Evolutionary conservation across 2,329 filamentous ascomycete species (phyloP), one percentile per base, ranked within the genome.

Genomic region (Metarhizium rileyi): DNA sequence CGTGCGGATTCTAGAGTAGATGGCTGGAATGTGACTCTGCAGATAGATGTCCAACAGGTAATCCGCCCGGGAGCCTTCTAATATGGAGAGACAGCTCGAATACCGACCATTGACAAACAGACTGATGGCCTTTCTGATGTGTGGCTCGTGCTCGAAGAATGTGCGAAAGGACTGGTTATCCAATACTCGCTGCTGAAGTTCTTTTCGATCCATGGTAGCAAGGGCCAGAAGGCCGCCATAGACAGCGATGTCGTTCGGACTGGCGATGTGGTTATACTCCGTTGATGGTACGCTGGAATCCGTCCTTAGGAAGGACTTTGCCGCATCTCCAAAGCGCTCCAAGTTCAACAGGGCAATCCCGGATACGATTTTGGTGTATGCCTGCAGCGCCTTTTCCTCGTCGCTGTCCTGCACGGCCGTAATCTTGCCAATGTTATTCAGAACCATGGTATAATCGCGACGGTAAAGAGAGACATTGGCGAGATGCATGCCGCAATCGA

Each of bases 91-190:
- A 65, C 91, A 97, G 41, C 80, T 79, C 9, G 87, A 85, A 67
- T 96, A 98, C 59, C 94, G 87, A 53, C 88, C 89, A 57, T 86
- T 89, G 58, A 91, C 88, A 70, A 96, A 98, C 63, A 88, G 84
- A 7, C 80, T 81, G 58, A 98, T 86, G 12, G 93, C 91, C 51
- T 90, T 90, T 55, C 93, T 87, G 54, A 98, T 86, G 61, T 97
- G 91, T 3, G 91, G 90, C 67, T 97, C 93, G 1, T 94, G 77
- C 65, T 97, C 93, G 14, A 98, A 78, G 63, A 93, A 95, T 43
- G 79, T 81, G 47, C 93, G 85, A 71, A 98, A 98, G 10, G 76
- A 73, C 30, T 73, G 72, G 61, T 89, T 95, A 35, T 93, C 87
- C 0, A 98, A 78, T 2, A 97, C 89, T 6, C 75, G 74, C 5